These are phyloP conservation scores for Aspergillus eucalypticola DNA, from an alignment of 2,329 filamentous ascomycete genomes.

Conservation along the genomic window DNA sequence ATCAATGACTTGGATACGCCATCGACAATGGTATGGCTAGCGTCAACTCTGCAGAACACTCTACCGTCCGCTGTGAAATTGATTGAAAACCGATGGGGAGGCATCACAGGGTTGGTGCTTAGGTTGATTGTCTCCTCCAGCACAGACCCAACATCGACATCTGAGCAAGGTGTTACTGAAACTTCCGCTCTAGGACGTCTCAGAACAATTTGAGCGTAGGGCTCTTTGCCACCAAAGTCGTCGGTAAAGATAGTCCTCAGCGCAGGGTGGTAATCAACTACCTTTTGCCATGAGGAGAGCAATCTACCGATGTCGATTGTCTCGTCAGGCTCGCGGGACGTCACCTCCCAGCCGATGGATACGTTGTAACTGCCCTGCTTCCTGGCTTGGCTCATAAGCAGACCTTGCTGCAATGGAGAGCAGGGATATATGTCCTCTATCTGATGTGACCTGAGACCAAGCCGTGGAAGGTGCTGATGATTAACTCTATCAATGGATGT, in stretches of 20 bases:
- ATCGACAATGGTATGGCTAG: not conserved
- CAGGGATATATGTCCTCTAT: constrained; percentile 27
- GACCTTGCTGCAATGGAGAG: constrained; percentile 28
- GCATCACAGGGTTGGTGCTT: not conserved
- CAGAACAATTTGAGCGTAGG: constrained; percentile 26
- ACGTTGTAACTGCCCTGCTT: not conserved
- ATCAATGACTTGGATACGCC: not conserved
- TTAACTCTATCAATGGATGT: not conserved
- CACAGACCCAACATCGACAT: not conserved
- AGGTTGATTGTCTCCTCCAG: not conserved
- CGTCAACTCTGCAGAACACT: not conserved
- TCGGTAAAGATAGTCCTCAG: constrained; percentile 22
- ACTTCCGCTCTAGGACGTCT: constrained; percentile 10
- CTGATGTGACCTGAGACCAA: constrained; percentile 4
- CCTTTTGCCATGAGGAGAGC: constrained; percentile 17
- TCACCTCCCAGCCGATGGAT: not conserved
- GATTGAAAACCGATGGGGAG: not conserved
- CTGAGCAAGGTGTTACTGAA: constrained; percentile 7
- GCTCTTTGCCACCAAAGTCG: constrained; percentile 11
- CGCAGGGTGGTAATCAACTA: constrained; percentile 18
- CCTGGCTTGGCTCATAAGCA: constrained; percentile 14
- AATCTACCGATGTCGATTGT: not conserved
- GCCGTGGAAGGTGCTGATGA: not conserved
- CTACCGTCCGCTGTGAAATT: not conserved
- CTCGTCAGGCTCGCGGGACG: not conserved